Base-by-base conservation (phyloP, 2,329 filamentous ascomycete genomes). In the Ceratocystis harringtonii region DNA sequence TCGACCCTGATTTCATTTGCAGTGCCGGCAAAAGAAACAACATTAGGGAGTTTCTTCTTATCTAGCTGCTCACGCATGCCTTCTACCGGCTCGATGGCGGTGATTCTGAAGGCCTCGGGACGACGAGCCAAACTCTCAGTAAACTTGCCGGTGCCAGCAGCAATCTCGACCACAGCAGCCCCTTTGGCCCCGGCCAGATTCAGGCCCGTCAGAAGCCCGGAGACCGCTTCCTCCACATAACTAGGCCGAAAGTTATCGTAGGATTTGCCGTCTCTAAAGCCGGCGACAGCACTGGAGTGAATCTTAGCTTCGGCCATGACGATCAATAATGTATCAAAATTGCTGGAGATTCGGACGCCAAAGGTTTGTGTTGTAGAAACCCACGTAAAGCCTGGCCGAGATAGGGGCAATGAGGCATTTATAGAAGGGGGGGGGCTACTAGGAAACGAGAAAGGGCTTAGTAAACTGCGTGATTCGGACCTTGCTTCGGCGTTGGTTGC, bases 201-300 rank as follows among this genome's bases (percentile, higher is more conserved):
- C n/a, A 87, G 75, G 61, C 79, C 76, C 17, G 72, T 70, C 2
- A 91, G 79, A 19, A 91, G 80, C 44, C 75, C 73, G 22, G 81
- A 75, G 15, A 88, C 81, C 3, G 83, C 82, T 65, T 79, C 78
- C 0, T 77, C 69, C 1, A 83, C 80, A 73, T 90, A 90, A 0
- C 83, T 82, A 1, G 88, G 88, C 15, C 88, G 81, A 72, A 90
- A 78, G 48, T 79, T 73, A 71, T 90, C 86, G 73, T 91, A 90
- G 25, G 78, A 77, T 1, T 78, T 72, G 19, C 85, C 86, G 69
- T 88, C 78, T 68, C 80, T 76, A 73, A 90, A 90, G 65, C 86
- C 86, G 63, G 86, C 78, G 5, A 72, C 70, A 58, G 78, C 78
- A 62, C 70, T 70, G 36, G 72, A 76, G 81, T 88, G 73, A 81